Conservation (phyloP, 495 filamentous ascomycete genomes). For the Trichodelitschia bisporula region DNA sequence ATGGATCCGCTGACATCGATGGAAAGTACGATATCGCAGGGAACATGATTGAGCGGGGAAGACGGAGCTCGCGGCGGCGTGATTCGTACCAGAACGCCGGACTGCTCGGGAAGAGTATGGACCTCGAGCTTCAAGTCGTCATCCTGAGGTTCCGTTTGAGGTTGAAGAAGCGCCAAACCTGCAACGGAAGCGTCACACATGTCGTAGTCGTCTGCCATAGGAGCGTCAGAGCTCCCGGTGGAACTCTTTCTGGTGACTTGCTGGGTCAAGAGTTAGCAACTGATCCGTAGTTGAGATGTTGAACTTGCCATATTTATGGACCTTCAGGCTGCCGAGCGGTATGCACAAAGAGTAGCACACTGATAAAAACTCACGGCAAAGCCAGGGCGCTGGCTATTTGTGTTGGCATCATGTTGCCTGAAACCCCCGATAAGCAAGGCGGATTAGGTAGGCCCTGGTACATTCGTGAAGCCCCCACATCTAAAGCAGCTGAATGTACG, state of each 20-base stretch:
- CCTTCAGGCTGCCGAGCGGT: too few relatives aligned
- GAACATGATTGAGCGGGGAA: not conserved
- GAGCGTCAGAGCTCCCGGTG: not conserved
- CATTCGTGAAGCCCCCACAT: too few relatives aligned
- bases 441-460: not conserved
- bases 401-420: too few relatives aligned
- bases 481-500: too few relatives aligned
- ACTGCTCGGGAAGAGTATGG: not conserved
- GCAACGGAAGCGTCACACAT: not conserved
- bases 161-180: not conserved
- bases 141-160: not conserved
- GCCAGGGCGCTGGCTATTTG: too few relatives aligned
- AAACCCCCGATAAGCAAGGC: not conserved
- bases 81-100: not conserved
- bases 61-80: not conserved
- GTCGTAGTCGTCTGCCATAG: not conserved
- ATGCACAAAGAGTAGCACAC: not conserved
- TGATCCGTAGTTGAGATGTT: not conserved
- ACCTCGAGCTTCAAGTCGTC: not conserved
- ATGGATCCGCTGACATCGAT: slow-evolving; percentile 4
- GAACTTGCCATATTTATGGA: not conserved
- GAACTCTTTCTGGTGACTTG: not conserved
- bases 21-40: slow-evolving; percentile 1
- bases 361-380: not conserved
- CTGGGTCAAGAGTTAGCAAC: not conserved